Evolutionary conservation across 495 filamentous ascomycete species (phyloP), one percentile per base, ranked within the genome.

Genomic region (Apodospora peruviana): DNA sequence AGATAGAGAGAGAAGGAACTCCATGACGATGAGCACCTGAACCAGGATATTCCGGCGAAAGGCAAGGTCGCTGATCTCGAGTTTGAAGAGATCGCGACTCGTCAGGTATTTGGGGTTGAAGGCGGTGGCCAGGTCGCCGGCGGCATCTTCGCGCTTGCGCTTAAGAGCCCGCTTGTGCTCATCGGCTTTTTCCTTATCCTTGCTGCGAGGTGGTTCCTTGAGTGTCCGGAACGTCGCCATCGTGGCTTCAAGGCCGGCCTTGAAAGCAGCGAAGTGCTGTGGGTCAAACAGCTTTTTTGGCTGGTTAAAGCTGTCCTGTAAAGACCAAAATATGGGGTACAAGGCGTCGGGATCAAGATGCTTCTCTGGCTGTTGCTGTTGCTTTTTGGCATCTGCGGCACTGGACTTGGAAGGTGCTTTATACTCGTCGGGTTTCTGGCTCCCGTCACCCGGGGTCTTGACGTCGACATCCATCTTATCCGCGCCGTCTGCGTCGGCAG

Each of bases 51-150:
- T 90, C 45, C 93, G 76, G 47, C 93, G 78, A 57, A 99, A 97
- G 12, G 94, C 88, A 34, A 94, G 80, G 61, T 99, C 93, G 63
- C 88, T 88, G 58, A 97, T 81, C 86, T 99, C 93, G 38, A 97
- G 80, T 53, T 93, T 88, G 68, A 99, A 99, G 3, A 99, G 75
- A 62, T 97, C 94, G 43, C 86, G 77, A 53, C 88, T 94, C 17
- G 93, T 99, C 10, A 99, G 75, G 66, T 97, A 99, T 60, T 96
- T 97, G 8, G 93, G 90, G 57, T 97, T 97, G 72, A 94, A 95
- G 19, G 78, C 85, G 60, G 82, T 86, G 25, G 84, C 77, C 39
- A 89, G 73, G 25, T 80, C 75, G 36, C 76, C 71, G 40, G 79
- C 77, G 0, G 68, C 72, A 37, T 84, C 77, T 24, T 78, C 76